Base-by-base conservation (phyloP, 306 rosid species). In the Biancaea sappan region DNA sequence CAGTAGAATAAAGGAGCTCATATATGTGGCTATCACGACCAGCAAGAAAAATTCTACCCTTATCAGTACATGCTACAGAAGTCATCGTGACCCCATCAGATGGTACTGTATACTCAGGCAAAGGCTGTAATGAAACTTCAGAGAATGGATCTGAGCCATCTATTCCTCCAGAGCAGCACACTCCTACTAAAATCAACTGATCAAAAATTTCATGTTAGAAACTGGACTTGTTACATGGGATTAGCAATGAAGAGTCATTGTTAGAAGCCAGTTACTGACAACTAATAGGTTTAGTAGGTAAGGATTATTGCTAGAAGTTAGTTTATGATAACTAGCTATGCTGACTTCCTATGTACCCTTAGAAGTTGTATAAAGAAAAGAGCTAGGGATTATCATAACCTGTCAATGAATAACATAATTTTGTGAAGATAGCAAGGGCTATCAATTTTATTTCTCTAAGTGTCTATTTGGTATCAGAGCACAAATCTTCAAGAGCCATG, bases 51-150 rank as follows among this genome's bases (percentile, higher is more conserved):
- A 94, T 88, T 58, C 99, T 93, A 69, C 99, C 95, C 82, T 84
- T 90, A 54, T 94, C 91, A 26, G 96, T 94, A 84, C 93, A 92
- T 43, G 93, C 77, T 50, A 92, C 88, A 79, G 91, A 88, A 38
- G 97, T 90, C 99, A 94, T 92, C 51, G 96, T 91, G 88, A 92
- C 91, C 73, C 99, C 97, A 40, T 94, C 99, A 32, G 97, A 94
- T 57, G 96, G 85, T 66, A 88, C 84, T 13, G 92, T 87, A 83
- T 94, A 90, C 32, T 94, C 99, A 46, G 92, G 95, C 93, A 94
- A 79, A 43, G 97, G 88, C 88, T 94, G 97, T 41, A 94, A 83
- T 29, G 93, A 86, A 81, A 92, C 94, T 88, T 92, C 99, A 18
- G 97, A 87, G 51, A 85, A 90, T 48, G 97, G 96, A 86, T 94